Base-by-base conservation (phyloP, 139 green algal species). In the Coelastrella sp. region DNA sequence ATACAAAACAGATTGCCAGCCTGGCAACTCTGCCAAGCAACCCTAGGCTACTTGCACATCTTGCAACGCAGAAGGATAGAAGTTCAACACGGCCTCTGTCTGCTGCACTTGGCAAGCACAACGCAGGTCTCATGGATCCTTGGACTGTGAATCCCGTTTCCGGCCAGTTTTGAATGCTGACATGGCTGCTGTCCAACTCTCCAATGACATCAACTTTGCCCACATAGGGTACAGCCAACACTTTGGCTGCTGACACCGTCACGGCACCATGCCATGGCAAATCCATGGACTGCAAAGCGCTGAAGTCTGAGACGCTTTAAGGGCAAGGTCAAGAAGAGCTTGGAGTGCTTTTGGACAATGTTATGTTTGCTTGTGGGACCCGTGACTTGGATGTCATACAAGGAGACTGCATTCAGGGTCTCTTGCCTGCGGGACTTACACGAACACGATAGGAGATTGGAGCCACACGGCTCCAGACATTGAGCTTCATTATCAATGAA, bases 131-230 rank as follows among this genome's bases (percentile, higher is more conserved):
- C 54, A 88, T 68, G 54, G 83, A 58, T 5, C 83, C 83, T 59
- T 20, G 60, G 66, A 88, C 19, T 3, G 80, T 57, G 20, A 88
- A 73, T 0, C 82, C 82, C 3, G 32, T 78, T 19, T 14, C 19
- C 20, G 66, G 22, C 32, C 23, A 76, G 0, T 57, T 17, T 7
- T 88, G 83, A 7, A 88, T 66, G 54, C 71, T 80, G 6, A 80
- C 68, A 54, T 88, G 80, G 54, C 7, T 71, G 3, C 5, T 20
- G 68, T 88, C 83, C 19, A 73, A 16, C 2, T 58, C 68, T 4
- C 83, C 66, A 58, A 88, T 60, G n/a, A 80, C 10, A 6, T 88
- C 54, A 4, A 88, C 83, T 71, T 47, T 10, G 17, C 83, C 83
- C 4, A 88, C 19, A 22, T 88, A 88, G 5, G 83, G 83, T 20